Base-by-base conservation (phyloP, 2,329 filamentous ascomycete species). In the Cladophialophora yegresii region DNA sequence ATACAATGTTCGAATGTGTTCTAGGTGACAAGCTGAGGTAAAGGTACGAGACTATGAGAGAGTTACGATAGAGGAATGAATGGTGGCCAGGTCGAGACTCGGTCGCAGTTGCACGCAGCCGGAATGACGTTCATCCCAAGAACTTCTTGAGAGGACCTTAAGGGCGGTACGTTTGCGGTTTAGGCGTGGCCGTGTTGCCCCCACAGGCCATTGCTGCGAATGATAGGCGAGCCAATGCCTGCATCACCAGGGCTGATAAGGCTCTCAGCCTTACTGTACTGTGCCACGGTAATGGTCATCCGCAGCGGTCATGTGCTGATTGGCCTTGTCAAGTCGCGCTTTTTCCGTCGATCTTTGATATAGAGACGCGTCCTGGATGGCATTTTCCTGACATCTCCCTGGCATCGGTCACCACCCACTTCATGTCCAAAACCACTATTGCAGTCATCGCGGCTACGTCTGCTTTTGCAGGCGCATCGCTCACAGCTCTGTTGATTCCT, bases 381-480 rank as follows among this genome's bases (percentile, higher is more conserved):
- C 8, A 61, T n/a, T 47, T 6, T 43, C 5, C 26, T 54, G 23
- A 61, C 8, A 36, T 55, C 49, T 36, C 10, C 22, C 30, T 10
- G 40, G 22, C 36, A n/a, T 43, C 40, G 2, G 3, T 28, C 20
- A 22, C 47, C 23, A 20, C 23, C 9, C 49, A 43, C 30, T 30
- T 64, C 70, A 93, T 93, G 90, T 92, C 90, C 64, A 93, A 93
- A 77, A 83, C 87, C 26, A 92, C 89, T 36, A 73, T 93, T 71
- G 89, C 89, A 70, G 83, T 91, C 66, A 88, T 93, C 72, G 90
- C 90, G 72, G 89, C 87, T 68, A 84, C 90, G 73, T 87, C 90
- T 76, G 90, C 90, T 71, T 88, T 88, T 76, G 87, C 89, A 59
- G 90, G 90, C 66, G 90, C 90, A 63, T 89, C 89, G 64, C 78